Conservation (phyloP, 1,139 yeast species). For the Arxiozyma bovina region DNA sequence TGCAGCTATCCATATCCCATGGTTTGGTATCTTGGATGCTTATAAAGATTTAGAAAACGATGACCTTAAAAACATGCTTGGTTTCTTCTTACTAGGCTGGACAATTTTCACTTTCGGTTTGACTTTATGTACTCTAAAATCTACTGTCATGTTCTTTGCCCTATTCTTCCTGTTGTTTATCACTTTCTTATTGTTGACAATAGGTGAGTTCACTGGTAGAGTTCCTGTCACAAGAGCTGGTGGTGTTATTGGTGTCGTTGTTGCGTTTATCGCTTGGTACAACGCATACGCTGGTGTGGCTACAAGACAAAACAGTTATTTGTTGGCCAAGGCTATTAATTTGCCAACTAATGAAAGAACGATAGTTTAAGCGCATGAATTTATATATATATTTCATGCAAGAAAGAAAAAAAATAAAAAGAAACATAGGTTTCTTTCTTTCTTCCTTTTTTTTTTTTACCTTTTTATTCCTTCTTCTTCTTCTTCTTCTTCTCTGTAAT, state of each 20-base stretch:
- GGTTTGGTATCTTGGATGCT: slow-evolving; percentile 64
- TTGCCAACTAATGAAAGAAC: slow-evolving; percentile 16
- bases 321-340: slow-evolving; percentile 33
- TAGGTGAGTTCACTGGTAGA: slow-evolving; percentile 37
- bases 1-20: slow-evolving; percentile 61
- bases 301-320: slow-evolving; percentile 57
- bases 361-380: too few relatives aligned
- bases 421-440: too few relatives aligned
- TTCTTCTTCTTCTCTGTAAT: not conserved
- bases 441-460: too few relatives aligned
- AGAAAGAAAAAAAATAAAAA: too few relatives aligned
- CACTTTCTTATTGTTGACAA: slow-evolving; percentile 51
- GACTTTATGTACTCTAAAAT: slow-evolving; percentile 59
- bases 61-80: slow-evolving; percentile 49
- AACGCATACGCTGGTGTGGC: slow-evolving; percentile 90
- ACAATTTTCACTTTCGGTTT: slow-evolving; percentile 65
- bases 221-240: slow-evolving; percentile 49
- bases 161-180: slow-evolving; percentile 56
- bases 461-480: not conserved
- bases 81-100: slow-evolving; percentile 73
- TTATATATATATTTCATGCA: too few relatives aligned
- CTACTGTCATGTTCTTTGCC: slow-evolving; percentile 67
- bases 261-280: slow-evolving; percentile 79
- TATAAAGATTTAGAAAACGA: slow-evolving; percentile 35
- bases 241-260: slow-evolving; percentile 71